Evolutionary conservation across 306 rosid genomes (phyloP).

Genomic region (Vigna nakashimae): DNA sequence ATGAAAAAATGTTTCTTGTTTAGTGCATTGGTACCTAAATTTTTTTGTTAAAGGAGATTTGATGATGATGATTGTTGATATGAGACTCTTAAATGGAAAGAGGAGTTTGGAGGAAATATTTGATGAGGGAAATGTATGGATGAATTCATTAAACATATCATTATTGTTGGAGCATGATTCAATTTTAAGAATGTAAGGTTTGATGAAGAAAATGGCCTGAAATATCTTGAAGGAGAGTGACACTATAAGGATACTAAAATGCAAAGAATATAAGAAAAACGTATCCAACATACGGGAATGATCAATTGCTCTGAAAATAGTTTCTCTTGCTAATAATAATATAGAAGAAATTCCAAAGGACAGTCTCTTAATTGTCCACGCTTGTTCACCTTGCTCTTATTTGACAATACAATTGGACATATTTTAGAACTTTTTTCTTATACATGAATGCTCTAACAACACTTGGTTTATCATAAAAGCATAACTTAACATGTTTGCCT

Average conservation of each 20-base stretch:
- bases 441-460: background rate
- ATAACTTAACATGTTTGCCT: background rate
- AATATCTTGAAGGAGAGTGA: background rate
- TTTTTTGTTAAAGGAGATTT: background rate
- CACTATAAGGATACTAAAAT: background rate
- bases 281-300: background rate
- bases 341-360: background rate
- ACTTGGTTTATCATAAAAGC: background rate
- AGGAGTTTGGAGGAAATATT: constrained; percentile 24
- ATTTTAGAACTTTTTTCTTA: background rate
- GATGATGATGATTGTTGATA: background rate
- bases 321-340: background rate
- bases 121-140: background rate
- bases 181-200: background rate
- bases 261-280: background rate
- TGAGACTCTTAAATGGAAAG: constrained; percentile 19
- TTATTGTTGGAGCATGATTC: background rate
- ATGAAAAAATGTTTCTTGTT: constrained; percentile 34
- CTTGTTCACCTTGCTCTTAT: background rate
- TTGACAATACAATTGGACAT: background rate
- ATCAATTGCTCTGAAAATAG: background rate
- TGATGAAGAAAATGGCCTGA: background rate
- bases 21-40: constrained; percentile 1
- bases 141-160: background rate
- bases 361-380: background rate